Conservation (phyloP, 148 eudicot genomes). For the Silene uniflora region DNA sequence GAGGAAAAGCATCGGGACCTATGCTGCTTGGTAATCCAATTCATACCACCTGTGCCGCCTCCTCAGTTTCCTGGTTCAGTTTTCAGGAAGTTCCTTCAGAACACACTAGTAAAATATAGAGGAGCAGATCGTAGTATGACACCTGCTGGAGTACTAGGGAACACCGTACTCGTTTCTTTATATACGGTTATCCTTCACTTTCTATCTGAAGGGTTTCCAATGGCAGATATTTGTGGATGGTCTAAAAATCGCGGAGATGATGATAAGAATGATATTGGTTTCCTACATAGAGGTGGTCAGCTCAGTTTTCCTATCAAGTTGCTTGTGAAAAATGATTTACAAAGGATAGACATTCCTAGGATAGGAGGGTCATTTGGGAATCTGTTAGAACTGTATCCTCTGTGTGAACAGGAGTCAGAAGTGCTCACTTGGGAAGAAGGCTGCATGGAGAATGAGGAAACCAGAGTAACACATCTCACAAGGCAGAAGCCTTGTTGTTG, state of each 20-base stretch:
- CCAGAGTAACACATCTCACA: conserved; percentile 61
- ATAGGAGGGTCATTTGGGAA: conserved; percentile 82
- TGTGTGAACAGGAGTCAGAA: conserved; percentile 50
- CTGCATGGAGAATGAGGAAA: conserved; percentile 74
- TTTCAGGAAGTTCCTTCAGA: conserved; percentile 81
- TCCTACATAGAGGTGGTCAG: conserved; percentile 87
- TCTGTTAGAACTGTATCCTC: conserved; percentile 48
- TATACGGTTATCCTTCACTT: conserved; percentile 79
- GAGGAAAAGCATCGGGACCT: conserved; percentile 96
- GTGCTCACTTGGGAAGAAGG: conserved; percentile 94
- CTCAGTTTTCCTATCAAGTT: conserved; percentile 68
- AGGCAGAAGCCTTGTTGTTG: conserved; percentile 88
- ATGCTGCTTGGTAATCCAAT: conserved; percentile 77
- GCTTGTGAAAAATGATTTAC: conserved; percentile 73
- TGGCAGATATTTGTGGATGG: conserved; percentile 56
- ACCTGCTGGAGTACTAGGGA: conserved; percentile 69
- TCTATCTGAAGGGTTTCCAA: conserved; percentile 79
- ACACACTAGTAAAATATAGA: conserved; percentile 59
- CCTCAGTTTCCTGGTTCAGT: conserved; percentile 91
- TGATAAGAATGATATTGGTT: conserved; percentile 52
- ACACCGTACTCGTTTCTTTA: conserved; percentile 77
- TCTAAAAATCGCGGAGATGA: conserved; percentile 44
- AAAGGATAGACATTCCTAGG: conserved; percentile 67
- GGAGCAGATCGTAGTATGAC: conserved; percentile 74
- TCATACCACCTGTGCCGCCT: conserved; percentile 71